A percentile compares a stretch with the other conserved stretches of the same genome.
These are phyloP conservation scores for Ganoderma meredithae DNA, from an alignment of 1,284 basidiomycete species.

Conservation along the genomic window DNA sequence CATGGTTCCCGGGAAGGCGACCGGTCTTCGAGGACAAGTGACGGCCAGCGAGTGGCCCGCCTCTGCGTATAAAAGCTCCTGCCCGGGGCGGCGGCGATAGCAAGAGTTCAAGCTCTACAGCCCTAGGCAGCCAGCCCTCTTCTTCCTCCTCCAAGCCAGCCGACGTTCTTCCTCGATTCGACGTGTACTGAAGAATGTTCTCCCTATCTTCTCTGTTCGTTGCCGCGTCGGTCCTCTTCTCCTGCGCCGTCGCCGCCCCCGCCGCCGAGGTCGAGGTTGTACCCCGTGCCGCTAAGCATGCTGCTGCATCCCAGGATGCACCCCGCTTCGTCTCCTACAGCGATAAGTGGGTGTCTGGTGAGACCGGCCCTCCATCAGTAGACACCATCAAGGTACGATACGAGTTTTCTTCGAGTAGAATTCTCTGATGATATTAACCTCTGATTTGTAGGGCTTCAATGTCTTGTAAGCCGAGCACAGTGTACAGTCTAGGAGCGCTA, in stretches of 20 bases:
- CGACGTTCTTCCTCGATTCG: neutral
- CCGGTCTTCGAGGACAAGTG: neutral
- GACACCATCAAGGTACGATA: conserved; percentile 46
- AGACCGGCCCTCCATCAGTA: conserved; percentile 46
- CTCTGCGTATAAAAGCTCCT: conserved; percentile 1
- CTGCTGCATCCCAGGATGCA: neutral
- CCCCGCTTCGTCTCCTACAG: conserved; percentile 21
- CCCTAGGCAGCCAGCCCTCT: conserved; percentile 2
- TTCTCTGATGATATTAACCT: neutral
- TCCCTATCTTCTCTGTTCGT: conserved; percentile 26
- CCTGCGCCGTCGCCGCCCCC: conserved; percentile 13
- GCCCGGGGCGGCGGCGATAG: neutral
- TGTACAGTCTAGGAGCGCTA: neutral
- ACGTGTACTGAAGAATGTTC: conserved; percentile 25
- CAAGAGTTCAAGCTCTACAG: neutral
- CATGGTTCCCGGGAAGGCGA: neutral
- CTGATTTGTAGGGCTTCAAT: conserved; percentile 50
- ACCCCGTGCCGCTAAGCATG: neutral
- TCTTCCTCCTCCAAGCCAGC: neutral
- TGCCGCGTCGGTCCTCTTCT: conserved; percentile 28
- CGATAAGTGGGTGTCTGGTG: conserved; percentile 49
- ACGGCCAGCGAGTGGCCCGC: neutral
- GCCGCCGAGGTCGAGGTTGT: neutral
- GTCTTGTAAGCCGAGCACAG: conserved; percentile 47
- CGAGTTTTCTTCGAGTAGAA: conserved; percentile 16